Percentiles rank a stretch among this genome's conserved stretches.
Evolutionary conservation across 805 yeast species (phyloP).

Genomic region (Isabelozyma pseudorhagii): DNA sequence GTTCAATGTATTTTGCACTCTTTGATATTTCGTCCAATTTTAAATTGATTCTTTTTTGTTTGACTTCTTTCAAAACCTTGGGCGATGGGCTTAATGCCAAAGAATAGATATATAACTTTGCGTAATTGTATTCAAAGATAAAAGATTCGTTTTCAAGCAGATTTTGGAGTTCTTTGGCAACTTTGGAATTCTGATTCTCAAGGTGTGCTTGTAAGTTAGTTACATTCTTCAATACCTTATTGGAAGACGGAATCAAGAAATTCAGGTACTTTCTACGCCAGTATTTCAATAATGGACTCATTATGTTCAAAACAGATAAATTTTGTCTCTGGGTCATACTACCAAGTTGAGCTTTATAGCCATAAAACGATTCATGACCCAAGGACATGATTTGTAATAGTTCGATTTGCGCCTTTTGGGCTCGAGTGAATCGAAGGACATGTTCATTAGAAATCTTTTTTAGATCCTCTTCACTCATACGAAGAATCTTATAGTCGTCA

Average conservation of each 20-base stretch:
- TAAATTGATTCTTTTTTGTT: conserved; percentile 26
- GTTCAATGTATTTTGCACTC: conserved; percentile 73
- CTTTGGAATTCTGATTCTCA: conserved; percentile 29
- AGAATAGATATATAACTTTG: conserved; percentile 80
- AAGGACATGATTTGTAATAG: conserved; percentile 72
- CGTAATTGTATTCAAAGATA: conserved; percentile 79
- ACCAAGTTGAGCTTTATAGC: conserved; percentile 54
- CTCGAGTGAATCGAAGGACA: conserved; percentile 49
- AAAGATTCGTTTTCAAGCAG: conserved; percentile 65
- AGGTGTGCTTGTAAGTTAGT: conserved; percentile 19
- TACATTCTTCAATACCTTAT: conserved; percentile 30
- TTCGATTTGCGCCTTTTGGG: conserved; percentile 78
- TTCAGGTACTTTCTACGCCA: conserved; percentile 70
- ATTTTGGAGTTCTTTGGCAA: conserved; percentile 34
- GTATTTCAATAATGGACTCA: conserved; percentile 72
- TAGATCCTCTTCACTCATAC: conserved; percentile 31
- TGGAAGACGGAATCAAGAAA: conserved; percentile 48
- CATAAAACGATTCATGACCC: conserved; percentile 81
- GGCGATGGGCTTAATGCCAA: conserved; percentile 59
- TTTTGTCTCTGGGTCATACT: conserved; percentile 58
- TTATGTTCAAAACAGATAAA: conserved; percentile 64
- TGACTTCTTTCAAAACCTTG: conserved; percentile 10
- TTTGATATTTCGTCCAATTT: conserved; percentile 67
- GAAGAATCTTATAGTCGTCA: conserved; percentile 23
- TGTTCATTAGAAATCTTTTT: conserved; percentile 22